Evolutionary conservation across 768 basidiomycete species (phyloP), one percentile per base, ranked within the genome.

Genomic region (Holtermanniella nyarrowii): DNA sequence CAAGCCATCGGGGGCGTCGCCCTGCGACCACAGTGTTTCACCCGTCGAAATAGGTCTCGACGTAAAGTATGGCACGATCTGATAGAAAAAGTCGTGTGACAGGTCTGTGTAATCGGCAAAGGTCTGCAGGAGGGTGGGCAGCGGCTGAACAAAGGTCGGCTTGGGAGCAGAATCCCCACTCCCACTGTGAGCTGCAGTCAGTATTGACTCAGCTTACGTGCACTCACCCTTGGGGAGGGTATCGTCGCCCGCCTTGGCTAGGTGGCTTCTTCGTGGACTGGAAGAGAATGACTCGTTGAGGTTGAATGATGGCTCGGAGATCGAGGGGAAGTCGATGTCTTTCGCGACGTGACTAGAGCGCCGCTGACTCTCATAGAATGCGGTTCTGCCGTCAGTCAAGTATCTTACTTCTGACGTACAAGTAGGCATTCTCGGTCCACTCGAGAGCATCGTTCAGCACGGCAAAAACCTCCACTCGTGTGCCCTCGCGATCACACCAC

Each of bases 341-440:
- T 14, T 46, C 7, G 43, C 39, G 18, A 56, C 52, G 50, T 59
- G 46, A 14, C 49, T 50, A 2, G 48, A 14, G 12, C 23, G 16
- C 24, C 53, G 49, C 27, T 56, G 61, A 50, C 55, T 64, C 46
- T 66, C 62, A 50, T 73, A 73, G 52, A 70, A 71, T 40, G 70
- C 67, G 10, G 69, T 70, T 20, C 71, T 72, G 44, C 14, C 13
- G 12, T 5, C 12, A 22, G 26, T 41, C 13, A 21, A 21, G 21
- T 11, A 12, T 16, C 42, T 11, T 43, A 78, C 81, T 61, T 50
- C 82, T 41, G 5, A 85, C 82, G 48, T 79, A 79, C 55, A 96
- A 65, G 72, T 95, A 95, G 0, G 81, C 85, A 71, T 96, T 96
- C 73, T 96, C 90, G 0, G 88, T 91, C 90, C 90, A 93, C 72